Base-by-base conservation (phyloP, 73 alveolate species). In the Urostyla sp. region DNA sequence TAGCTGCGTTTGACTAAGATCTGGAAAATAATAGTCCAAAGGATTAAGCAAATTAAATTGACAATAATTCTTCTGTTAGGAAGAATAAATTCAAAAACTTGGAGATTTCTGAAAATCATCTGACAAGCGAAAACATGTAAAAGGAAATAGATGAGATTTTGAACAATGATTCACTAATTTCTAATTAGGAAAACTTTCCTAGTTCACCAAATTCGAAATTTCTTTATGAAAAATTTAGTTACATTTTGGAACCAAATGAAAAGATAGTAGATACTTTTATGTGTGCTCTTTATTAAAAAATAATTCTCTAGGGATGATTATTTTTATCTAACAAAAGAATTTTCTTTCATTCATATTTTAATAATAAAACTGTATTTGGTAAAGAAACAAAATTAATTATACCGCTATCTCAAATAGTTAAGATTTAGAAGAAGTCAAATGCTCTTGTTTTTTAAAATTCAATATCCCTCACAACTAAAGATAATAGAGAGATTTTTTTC, bases 271-370 rank as follows among this genome's bases (percentile, higher is more conserved):
- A 84, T 10, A 54, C 89, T 24, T 87, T 40, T 59, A 75, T 87
- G 11, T 81, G 91, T 60, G 95, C 95, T 11, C 37, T 66, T 24
- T 56, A 60, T 20, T 23, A 51, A 31, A 81, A 58, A 46, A 90
- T 90, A 20, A 60, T 90, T 7, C 73, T 90, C 8, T 56, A 90
- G 63, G 96, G 96, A 2, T 79, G 96, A 50, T 21, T 90, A 38
- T 90, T 86, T 44, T 43, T 90, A 27, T 80, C 92, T 7, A 72
- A 75, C 67, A 37, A 89, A 51, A 43, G 90, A 27, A 18, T 90
- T 27, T 54, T 69, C 31, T 90, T 90, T 36, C 90, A 90, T 50
- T 90, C 96, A 18, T 80, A 75, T 43, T 90, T 90, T 56, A 90
- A 90, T 63, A 75, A 75, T 57, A 90, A 85, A 81, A 84, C 85